Evolutionary conservation across 441 rosid species (phyloP).

Genomic region (Jatropha multifida): DNA sequence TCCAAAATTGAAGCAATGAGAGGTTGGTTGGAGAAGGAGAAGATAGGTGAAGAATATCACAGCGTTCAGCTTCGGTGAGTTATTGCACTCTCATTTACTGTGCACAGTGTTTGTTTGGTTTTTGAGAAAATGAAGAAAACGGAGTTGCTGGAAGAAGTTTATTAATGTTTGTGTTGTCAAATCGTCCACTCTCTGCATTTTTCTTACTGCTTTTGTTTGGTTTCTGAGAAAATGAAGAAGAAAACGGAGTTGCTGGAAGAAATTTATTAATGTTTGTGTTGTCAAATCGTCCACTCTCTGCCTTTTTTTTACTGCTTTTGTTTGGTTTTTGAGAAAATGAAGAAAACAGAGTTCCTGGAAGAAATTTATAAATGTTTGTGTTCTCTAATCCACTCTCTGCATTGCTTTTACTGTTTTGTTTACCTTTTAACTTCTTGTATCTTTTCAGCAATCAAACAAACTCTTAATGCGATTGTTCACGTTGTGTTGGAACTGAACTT

Average conservation of each 20-base stretch:
- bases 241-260: neutral
- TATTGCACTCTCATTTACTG: neutral
- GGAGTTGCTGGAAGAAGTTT: neutral
- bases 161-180: too few relatives aligned
- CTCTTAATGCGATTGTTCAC: neutral
- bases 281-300: neutral
- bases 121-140: constrained; percentile 8
- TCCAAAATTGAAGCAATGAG: too few relatives aligned
- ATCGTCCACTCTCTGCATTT: neutral
- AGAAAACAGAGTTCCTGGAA: neutral
- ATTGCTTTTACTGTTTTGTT: neutral
- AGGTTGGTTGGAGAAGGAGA: too few relatives aligned
- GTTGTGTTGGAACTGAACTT: neutral
- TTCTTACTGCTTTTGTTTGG: neutral
- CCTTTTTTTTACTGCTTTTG: neutral
- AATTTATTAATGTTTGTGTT: too few relatives aligned
- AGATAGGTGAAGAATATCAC: too few relatives aligned
- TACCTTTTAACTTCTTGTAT: neutral
- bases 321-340: neutral
- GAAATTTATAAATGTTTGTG: neutral
- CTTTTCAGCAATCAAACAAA: constrained; percentile 11
- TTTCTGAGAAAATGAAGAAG: neutral
- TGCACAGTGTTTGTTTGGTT: constrained; percentile 11
- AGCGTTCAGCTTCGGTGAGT: neutral
- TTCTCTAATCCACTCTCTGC: neutral